These are phyloP conservation scores for Myotisia sp. DNA, from an alignment of 2,329 filamentous ascomycete species.

Conservation along the genomic window DNA sequence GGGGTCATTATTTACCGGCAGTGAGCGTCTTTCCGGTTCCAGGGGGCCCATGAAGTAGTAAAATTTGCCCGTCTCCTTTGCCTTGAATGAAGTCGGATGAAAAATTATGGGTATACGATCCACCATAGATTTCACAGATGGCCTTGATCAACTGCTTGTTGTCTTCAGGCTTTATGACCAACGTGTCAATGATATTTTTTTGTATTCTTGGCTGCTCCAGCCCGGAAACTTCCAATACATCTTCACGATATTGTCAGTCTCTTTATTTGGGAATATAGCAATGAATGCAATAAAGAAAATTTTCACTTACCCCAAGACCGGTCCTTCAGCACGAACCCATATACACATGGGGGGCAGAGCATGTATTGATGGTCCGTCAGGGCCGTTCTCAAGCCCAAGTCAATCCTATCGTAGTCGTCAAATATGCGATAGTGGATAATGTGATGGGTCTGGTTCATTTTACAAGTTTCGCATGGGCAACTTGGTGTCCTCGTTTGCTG, in stretches of 20 bases:
- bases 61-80: conserved; percentile 13
- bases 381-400: too few relatives aligned
- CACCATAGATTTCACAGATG: conserved; percentile 5
- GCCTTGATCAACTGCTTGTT: conserved; percentile 11
- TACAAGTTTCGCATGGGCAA: too few relatives aligned
- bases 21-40: conserved; percentile 55
- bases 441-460: too few relatives aligned
- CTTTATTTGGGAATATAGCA: too few relatives aligned
- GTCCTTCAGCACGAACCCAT: conserved; percentile 2
- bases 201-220: background rate
- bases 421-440: too few relatives aligned
- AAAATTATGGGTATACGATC: conserved; percentile 6
- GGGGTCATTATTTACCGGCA: too few relatives aligned
- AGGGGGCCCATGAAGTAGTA: conserved; percentile 14
- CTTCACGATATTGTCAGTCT: background rate
- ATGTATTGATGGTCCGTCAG: too few relatives aligned
- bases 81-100: conserved; percentile 8
- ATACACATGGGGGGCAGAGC: too few relatives aligned
- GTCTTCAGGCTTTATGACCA: conserved; percentile 8
- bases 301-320: background rate
- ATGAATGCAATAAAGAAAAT: background rate
- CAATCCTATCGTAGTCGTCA: too few relatives aligned
- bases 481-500: too few relatives aligned
- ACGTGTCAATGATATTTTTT: conserved; percentile 1
- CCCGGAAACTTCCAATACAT: background rate